These are phyloP conservation scores for Diaporthe sp. DNA, from an alignment of 2,329 filamentous ascomycete genomes.

Conservation along the genomic window DNA sequence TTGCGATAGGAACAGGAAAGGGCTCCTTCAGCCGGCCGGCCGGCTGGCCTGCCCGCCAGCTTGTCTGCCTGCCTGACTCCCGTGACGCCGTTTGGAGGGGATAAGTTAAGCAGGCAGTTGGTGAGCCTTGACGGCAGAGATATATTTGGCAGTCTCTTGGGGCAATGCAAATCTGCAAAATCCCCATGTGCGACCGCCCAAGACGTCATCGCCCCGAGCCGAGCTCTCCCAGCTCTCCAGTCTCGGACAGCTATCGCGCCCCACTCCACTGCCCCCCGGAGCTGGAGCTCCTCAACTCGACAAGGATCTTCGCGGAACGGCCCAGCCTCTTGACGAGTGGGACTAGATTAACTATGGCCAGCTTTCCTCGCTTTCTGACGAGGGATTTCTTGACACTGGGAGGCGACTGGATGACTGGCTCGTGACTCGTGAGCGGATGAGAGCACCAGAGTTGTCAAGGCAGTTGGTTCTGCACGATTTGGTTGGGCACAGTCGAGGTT, in stretches of 20 bases:
- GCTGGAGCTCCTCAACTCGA: slow-evolving; percentile 15
- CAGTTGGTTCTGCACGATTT: not conserved
- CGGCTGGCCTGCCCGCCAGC: not conserved
- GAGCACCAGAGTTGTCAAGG: not conserved
- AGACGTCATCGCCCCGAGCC: not conserved
- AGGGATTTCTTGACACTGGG: not conserved
- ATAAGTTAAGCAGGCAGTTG: no score
- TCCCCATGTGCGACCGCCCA: not conserved
- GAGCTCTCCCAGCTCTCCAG: not conserved
- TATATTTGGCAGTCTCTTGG: not conserved
- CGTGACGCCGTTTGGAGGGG: not conserved
- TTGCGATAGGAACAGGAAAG: slow-evolving; percentile 31
- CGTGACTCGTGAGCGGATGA: not conserved
- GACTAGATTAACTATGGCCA: not conserved
- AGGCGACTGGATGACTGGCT: not conserved
- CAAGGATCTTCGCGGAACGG: slow-evolving; percentile 10
- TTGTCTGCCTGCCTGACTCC: not conserved
- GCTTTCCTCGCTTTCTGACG: not conserved
- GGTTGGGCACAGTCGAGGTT: not conserved
- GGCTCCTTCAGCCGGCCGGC: slow-evolving; percentile 16
- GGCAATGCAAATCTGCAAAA: slow-evolving; percentile 8
- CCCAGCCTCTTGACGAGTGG: slow-evolving; percentile 15
- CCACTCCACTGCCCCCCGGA: not conserved
- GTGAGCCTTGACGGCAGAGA: no score
- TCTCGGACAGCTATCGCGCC: not conserved